Evolutionary conservation across 2,329 filamentous ascomycete genomes (phyloP), one percentile per base, ranked within the genome.

Genomic region (Samsoniella hepiali): DNA sequence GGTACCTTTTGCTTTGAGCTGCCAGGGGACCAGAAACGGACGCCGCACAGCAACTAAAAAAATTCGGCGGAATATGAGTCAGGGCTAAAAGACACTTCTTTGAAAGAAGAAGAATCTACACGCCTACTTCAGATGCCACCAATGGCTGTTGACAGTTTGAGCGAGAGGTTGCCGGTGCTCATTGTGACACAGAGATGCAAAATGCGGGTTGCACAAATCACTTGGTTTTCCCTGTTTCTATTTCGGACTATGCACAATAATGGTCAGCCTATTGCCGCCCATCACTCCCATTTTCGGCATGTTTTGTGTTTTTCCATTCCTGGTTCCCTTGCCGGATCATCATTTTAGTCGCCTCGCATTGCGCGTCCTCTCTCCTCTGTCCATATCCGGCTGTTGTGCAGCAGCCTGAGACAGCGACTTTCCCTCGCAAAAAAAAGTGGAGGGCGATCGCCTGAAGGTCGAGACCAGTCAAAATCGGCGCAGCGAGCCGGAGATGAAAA

Each of bases 401-500:
- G 17, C 11, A 29, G 10, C 17, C 34, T 27, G 34, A 11, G 2
- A 13, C 51, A 55, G 22, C 10, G 22, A 55, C 22, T 17, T 31
- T 31, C 49, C 15, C 49, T 40, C 2, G 10, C 6, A 47, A 38
- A 38, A 34, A 38, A 56, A 57, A 42, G 7, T n/a, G 54, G 54
- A 32, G 13, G 54, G 7, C 38, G 38, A 57, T 57, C 38, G 54
- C 27, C 15, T 27, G 15, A 57, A 57, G 54, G 38, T 45, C 54
- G 27, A 29, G 54, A 44, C 54, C 54, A 31, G 38, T 57, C 40
- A 57, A 57, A 38, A 57, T 57, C 54, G 51, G 51, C 51, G 51
- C 51, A 29, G 36, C 17, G 40, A 55, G 51, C 34, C 51, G 34
- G 51, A 55, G 32, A 55, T 40, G 51, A 34, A 38, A 55, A 55